Evolutionary conservation across 2,329 filamentous ascomycete species (phyloP).

Genomic region (Botrytis sinoallii): DNA sequence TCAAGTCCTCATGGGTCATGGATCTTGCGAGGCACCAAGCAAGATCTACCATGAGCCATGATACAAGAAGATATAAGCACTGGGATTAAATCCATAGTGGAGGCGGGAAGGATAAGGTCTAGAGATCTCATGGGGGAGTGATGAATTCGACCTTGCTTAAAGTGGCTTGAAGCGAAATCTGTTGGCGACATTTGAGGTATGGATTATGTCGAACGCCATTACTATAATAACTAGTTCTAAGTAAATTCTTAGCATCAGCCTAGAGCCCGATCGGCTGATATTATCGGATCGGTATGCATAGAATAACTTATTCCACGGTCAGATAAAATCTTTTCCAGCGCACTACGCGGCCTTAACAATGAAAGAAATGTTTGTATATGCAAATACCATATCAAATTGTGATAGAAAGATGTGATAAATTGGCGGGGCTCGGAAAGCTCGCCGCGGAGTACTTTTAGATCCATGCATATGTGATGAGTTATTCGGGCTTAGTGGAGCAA

Average conservation of each 20-base stretch:
- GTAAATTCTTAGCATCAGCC: slow-evolving; percentile 1
- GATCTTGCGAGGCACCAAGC: slow-evolving; percentile 35
- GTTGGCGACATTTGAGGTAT: not conserved
- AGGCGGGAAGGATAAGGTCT: slow-evolving; percentile 24
- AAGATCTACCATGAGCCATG: slow-evolving; percentile 28
- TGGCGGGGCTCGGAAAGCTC: slow-evolving; percentile 8
- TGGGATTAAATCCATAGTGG: slow-evolving; percentile 13
- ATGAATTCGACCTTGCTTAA: not conserved
- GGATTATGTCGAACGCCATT: not conserved
- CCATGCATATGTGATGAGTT: slow-evolving; percentile 7
- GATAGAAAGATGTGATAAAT: slow-evolving; percentile 7
- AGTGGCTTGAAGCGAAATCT: slow-evolving; percentile 5
- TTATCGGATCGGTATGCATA: slow-evolving; percentile 6
- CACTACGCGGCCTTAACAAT: not conserved
- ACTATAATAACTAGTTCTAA: not conserved
- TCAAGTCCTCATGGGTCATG: slow-evolving; percentile 32
- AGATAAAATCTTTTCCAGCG: not conserved
- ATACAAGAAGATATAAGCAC: slow-evolving; percentile 14
- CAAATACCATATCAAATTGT: slow-evolving; percentile 8
- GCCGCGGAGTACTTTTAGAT: not conserved
- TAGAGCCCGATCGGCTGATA: slow-evolving; percentile 2
- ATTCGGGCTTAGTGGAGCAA: slow-evolving; percentile 2
- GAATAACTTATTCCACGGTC: not conserved
- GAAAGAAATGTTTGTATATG: not conserved
- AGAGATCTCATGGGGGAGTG: slow-evolving; percentile 6